These are phyloP conservation scores for Crassisporium funariophilum DNA, from an alignment of 768 basidiomycete genomes.

Conservation along the genomic window DNA sequence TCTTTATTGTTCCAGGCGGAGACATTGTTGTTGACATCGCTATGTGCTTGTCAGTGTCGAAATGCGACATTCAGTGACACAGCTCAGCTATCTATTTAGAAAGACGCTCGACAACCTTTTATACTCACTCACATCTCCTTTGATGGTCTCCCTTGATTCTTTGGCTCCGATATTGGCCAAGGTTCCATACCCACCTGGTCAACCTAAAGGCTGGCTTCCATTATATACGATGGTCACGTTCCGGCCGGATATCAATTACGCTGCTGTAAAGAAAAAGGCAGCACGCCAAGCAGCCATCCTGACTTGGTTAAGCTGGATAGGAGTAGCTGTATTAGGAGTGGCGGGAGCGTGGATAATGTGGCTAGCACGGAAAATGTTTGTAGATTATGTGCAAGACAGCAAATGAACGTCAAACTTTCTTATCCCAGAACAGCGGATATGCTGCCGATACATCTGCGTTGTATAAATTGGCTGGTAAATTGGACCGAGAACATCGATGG, in stretches of 20 bases:
- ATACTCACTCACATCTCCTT: constrained; percentile 58
- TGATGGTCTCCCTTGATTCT: constrained; percentile 47
- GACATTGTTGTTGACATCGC: constrained; percentile 21
- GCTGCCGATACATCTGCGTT: constrained; percentile 25
- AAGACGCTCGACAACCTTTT: constrained; percentile 79
- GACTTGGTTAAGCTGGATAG: constrained; percentile 48
- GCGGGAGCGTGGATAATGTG: constrained; percentile 45
- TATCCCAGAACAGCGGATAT: constrained; percentile 29
- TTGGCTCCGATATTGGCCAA: constrained; percentile 49
- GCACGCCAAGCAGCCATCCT: constrained; percentile 70
- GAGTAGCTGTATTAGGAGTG: constrained; percentile 44
- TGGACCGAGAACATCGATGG: constrained; percentile 22
- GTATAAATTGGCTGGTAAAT: constrained; percentile 19
- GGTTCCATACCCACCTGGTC: constrained; percentile 58
- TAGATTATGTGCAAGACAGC: constrained; percentile 26
- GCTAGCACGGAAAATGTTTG: constrained; percentile 37
- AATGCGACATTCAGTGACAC: constrained; percentile 93
- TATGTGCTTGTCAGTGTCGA: constrained; percentile 66
- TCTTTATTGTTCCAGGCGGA: constrained; percentile 25
- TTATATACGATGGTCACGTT: constrained; percentile 99
- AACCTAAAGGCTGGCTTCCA: constrained; percentile 83
- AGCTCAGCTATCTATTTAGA: constrained; percentile 74
- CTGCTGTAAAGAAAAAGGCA: constrained; percentile 72
- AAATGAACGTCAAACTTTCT: constrained; percentile 34
- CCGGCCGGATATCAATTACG: constrained; percentile 92